These are phyloP conservation scores for Kazachstania sp. DNA, from an alignment of 1,139 yeast species.

Conservation along the genomic window DNA sequence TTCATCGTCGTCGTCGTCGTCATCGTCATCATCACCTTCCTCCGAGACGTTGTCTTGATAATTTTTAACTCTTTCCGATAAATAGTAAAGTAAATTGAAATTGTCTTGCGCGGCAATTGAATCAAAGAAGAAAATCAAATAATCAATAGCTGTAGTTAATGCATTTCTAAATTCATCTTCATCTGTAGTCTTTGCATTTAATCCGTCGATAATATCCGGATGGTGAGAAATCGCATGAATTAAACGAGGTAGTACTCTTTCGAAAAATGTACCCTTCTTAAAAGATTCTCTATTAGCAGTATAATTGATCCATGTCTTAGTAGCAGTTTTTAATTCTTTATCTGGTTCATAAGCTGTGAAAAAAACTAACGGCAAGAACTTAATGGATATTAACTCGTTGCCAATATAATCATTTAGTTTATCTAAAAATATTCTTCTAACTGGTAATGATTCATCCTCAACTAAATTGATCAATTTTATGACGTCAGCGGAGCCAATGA, in stretches of 20 bases:
- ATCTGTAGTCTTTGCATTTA: constrained; percentile 21
- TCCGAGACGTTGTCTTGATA: constrained; percentile 48
- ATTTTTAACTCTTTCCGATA: constrained; percentile 74
- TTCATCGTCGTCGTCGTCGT: constrained; percentile 22
- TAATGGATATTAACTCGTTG: constrained; percentile 48
- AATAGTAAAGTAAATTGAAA: constrained; percentile 62
- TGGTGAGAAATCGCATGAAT: constrained; percentile 70
- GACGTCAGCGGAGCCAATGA: constrained; percentile 46
- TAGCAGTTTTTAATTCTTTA: constrained; percentile 39
- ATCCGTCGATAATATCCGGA: constrained; percentile 49
- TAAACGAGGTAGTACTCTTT: constrained; percentile 57
- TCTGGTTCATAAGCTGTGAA: constrained; percentile 74
- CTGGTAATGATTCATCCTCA: constrained; percentile 56
- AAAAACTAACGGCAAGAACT: constrained; percentile 59
- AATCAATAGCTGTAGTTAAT: constrained; percentile 46
- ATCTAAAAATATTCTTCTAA: constrained; percentile 46
- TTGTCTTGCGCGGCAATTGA: constrained; percentile 59
- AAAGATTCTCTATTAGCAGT: constrained; percentile 39
- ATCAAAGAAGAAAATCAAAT: constrained; percentile 52
- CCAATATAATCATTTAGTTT: constrained; percentile 48
- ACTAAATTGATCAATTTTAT: constrained; percentile 50
- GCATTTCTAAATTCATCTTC: constrained; percentile 33
- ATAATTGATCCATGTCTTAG: constrained; percentile 68
- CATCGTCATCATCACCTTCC: constrained; percentile 30
- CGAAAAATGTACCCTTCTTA: constrained; percentile 43